A percentile compares a stretch with the other conserved stretches of the same genome.
Conservation (phyloP, 495 filamentous ascomycete genomes). For the Penicillium roqueforti region DNA sequence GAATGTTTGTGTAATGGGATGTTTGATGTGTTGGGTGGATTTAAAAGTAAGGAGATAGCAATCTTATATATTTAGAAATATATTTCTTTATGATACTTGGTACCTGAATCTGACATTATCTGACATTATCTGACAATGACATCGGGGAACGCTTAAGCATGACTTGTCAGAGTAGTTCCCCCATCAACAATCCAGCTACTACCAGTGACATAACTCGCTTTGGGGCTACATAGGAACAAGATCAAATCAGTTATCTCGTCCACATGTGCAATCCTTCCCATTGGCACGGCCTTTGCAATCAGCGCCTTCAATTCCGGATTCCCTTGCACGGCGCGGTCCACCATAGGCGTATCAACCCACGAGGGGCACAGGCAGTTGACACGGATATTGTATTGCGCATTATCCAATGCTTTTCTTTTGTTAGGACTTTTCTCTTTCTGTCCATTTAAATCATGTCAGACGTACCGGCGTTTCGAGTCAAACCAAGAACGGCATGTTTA, state of each 20-base stretch:
- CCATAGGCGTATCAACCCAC: conserved; percentile 40
- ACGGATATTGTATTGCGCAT: conserved; percentile 28
- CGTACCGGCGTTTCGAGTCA: conserved; percentile 36
- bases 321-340: conserved; percentile 18
- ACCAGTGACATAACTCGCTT: conserved; percentile 35
- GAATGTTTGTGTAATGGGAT: too few relatives aligned
- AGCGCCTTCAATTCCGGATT: conserved; percentile 18
- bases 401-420: conserved; percentile 22
- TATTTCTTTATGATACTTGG: too few relatives aligned
- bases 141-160: too few relatives aligned
- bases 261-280: conserved; percentile 32
- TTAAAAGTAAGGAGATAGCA: too few relatives aligned
- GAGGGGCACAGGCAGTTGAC: conserved; percentile 44
- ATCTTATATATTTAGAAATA: too few relatives aligned
- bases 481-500: conserved; percentile 44
- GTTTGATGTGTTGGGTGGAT: too few relatives aligned
- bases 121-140: too few relatives aligned
- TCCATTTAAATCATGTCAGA: not conserved
- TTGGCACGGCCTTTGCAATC: conserved; percentile 19
- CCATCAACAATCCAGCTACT: conserved; percentile 25
- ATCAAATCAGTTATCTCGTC: conserved; percentile 44
- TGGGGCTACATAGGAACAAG: conserved; percentile 40
- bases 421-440: too few relatives aligned
- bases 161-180: conserved; percentile 2
- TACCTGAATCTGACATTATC: too few relatives aligned